phyloP scores from a whole-genome alignment of 1,284 basidiomycete species.

The Pascua sp. region DNA sequence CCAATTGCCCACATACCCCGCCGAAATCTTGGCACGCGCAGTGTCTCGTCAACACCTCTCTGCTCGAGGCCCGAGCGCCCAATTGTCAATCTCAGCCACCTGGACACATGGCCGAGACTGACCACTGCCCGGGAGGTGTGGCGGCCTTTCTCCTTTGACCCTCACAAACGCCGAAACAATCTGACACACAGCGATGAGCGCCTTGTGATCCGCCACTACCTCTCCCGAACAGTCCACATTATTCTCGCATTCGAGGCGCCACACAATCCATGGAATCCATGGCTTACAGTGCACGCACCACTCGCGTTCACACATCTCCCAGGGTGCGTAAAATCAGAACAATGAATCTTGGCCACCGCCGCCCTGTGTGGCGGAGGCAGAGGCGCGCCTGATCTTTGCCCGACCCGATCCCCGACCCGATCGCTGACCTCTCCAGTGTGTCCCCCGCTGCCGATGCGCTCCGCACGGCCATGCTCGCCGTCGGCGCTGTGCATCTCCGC shows the following conservation, averaged over 20 bases:
- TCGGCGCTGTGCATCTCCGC: slow-evolving; percentile 42
- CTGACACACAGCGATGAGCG: slow-evolving; percentile 34
- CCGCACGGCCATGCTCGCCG: slow-evolving; percentile 38
- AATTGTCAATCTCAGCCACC: neutral
- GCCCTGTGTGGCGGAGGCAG: too few species aligned
- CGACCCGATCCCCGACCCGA: neutral
- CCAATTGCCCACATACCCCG: too few species aligned
- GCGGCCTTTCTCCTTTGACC: neutral
- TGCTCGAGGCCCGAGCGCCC: neutral
- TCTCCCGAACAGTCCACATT: slow-evolving; percentile 39
- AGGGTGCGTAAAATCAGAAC: slow-evolving; percentile 22
- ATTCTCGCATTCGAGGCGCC: slow-evolving; percentile 41
- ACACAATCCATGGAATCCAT: slow-evolving; percentile 42
- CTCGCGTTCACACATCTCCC: slow-evolving; percentile 40
- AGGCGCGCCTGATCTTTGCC: neutral
- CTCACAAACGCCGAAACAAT: slow-evolving; percentile 1
- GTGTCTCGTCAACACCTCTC: too few species aligned
- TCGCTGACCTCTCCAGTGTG: slow-evolving; percentile 15
- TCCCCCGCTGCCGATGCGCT: slow-evolving; percentile 40
- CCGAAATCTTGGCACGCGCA: too few species aligned
- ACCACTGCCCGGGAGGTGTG: too few species aligned
- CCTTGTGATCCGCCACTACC: slow-evolving; percentile 45
- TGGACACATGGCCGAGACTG: neutral
- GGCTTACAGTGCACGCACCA: slow-evolving; percentile 40
- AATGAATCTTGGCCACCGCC: too few species aligned